Evolutionary conservation across 2,329 filamentous ascomycete genomes (phyloP).

Genomic region (Cladosporium oxysporum): DNA sequence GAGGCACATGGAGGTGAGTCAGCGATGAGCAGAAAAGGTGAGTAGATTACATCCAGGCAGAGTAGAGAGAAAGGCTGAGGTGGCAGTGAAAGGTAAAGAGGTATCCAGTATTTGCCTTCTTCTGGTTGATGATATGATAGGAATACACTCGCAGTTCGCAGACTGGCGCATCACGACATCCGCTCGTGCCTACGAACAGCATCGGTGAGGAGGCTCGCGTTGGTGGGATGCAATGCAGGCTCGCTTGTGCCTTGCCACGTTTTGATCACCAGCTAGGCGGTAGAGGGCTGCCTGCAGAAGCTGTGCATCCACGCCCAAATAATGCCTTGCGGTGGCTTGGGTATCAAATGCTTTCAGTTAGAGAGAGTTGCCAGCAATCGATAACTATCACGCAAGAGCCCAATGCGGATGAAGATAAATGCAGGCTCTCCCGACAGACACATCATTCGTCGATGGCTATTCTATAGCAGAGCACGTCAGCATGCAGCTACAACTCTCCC

Average conservation of each 20-base stretch:
- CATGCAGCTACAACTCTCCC: background rate
- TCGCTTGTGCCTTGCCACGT: slow-evolving; percentile 3
- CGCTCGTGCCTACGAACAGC: background rate
- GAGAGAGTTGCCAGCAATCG: background rate
- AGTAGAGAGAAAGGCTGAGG: background rate
- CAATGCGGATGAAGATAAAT: background rate
- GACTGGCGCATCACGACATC: background rate
- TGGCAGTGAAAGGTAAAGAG: background rate
- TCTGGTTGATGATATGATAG: background rate
- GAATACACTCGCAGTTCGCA: background rate
- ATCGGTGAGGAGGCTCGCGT: background rate
- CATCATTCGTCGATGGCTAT: background rate
- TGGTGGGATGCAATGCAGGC: background rate
- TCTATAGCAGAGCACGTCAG: background rate
- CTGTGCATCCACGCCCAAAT: background rate
- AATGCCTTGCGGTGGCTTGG: background rate
- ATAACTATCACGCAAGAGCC: background rate
- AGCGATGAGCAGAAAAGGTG: too few relatives aligned
- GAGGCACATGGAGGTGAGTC: background rate
- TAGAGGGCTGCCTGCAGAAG: background rate
- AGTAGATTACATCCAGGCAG: background rate
- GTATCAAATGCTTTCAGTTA: background rate
- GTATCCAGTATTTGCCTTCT: background rate
- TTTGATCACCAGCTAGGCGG: background rate
- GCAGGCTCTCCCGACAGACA: background rate